Evolutionary conservation across 129 eudicot genomes (phyloP), one percentile per base, ranked within the genome.

Genomic region (Lactuca saligna): DNA sequence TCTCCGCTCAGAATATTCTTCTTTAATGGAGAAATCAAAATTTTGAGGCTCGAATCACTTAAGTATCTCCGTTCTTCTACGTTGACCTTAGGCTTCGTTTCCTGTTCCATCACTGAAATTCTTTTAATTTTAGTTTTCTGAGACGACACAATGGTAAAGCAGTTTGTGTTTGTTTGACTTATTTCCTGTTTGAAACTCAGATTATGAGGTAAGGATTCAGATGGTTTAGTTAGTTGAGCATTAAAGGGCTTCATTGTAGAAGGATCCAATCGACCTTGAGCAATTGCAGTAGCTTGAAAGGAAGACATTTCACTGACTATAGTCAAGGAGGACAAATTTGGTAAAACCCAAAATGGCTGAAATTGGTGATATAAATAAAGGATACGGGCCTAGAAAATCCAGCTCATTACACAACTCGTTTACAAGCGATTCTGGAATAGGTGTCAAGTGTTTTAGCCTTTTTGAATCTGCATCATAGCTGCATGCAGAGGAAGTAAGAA

Each of bases 321-420:
- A 25, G 87, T 90, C 73, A 87, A 83, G 86, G 86, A 61, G 25
- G 35, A 57, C 63, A 67, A 32, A 46, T n/a, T 17, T 61, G 37
- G 31, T 15, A 13, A 57, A 58, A 57, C 6, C n/a, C 25, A 2
- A 49, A 61, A 62, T 53, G 17, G n/a, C n/a, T 49, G 31, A 61
- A 39, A 72, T 11, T 32, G 39, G 13, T 8, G 14, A 50, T 13
- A 67, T 46, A 32, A 2, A 57, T 51, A 17, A 70, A 50, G 97
- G 97, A 91, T 91, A 91, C 93, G 85, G 92, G 17, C 97, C 97
- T 61, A 91, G 65, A 66, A 85, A 91, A 68, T 83, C 90, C 51
- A 88, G 82, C 41, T 81, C 86, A 49, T 64, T 81, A 31, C 63
- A 82, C 2, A 78, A 71, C 63, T 57, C 53, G 66, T 79, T 70